Evolutionary conservation across 1,284 basidiomycete genomes (phyloP).

Genomic region (Mycena sp.): DNA sequence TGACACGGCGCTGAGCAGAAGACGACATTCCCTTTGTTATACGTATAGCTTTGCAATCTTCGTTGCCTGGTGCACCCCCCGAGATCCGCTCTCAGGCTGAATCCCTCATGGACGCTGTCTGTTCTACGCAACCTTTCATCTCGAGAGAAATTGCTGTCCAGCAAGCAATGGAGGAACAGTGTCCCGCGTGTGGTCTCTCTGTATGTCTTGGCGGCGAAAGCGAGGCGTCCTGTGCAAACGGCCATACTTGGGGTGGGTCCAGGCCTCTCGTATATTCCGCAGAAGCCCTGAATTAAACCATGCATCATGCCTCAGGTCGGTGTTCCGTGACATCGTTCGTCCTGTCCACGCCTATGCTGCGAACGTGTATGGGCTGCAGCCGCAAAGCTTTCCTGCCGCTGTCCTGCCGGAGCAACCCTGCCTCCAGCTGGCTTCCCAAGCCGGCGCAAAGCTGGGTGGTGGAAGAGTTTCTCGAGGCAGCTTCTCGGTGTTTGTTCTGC

Average conservation of each 20-base stretch:
- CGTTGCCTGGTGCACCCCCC: slow-evolving; percentile 6
- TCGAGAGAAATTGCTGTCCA: not conserved
- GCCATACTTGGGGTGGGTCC: slow-evolving; percentile 52
- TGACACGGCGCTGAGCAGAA: not conserved
- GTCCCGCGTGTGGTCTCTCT: slow-evolving; percentile 23
- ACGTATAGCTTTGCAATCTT: slow-evolving; percentile 26
- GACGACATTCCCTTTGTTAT: slow-evolving; percentile 22
- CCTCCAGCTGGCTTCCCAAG: slow-evolving; percentile 22
- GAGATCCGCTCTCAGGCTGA: slow-evolving; percentile 16
- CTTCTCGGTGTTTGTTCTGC: slow-evolving; percentile 29
- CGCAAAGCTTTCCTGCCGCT: slow-evolving; percentile 35
- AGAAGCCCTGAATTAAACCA: too few relatives aligned
- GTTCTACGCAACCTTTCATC: not conserved
- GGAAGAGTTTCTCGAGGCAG: slow-evolving; percentile 30
- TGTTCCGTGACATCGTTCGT: slow-evolving; percentile 37
- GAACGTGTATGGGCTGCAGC: slow-evolving; percentile 33
- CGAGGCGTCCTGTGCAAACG: slow-evolving; percentile 47
- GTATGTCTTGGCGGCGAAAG: slow-evolving; percentile 18
- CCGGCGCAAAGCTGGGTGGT: slow-evolving; percentile 29
- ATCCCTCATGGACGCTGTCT: slow-evolving; percentile 10
- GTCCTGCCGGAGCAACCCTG: slow-evolving; percentile 2
- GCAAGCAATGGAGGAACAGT: slow-evolving; percentile 19
- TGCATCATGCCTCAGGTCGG: slow-evolving; percentile 19
- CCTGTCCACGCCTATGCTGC: slow-evolving; percentile 34
- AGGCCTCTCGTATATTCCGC: not conserved